A percentile compares a stretch with the other conserved stretches of the same genome.
Evolutionary conservation across 2,329 filamentous ascomycete species (phyloP).

Genomic region (Colletotrichum sidae): DNA sequence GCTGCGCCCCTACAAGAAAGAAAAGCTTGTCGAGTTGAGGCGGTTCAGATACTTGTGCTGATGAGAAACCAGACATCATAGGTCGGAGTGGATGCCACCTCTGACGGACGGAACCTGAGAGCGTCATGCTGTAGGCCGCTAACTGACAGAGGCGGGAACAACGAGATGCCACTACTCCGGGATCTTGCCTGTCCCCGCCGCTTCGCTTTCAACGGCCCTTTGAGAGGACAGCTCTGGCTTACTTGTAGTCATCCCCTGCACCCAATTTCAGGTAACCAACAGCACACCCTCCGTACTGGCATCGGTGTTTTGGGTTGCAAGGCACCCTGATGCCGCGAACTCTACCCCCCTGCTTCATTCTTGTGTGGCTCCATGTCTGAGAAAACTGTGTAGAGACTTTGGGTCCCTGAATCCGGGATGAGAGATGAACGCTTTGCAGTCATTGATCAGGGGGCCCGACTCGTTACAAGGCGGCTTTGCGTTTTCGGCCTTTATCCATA

Average conservation of each 20-base stretch:
- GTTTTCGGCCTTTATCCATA: background rate
- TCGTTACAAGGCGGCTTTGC: background rate
- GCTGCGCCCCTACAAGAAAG: background rate
- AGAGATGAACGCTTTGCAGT: background rate
- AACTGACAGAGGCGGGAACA: constrained; percentile 5
- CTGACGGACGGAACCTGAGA: background rate
- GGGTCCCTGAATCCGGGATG: background rate
- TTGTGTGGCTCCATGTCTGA: constrained; percentile 11
- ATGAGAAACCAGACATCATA: constrained; percentile 6
- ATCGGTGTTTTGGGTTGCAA: background rate
- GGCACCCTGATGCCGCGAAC: background rate
- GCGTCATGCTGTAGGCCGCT: constrained; percentile 14
- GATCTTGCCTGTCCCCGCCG: constrained; percentile 15
- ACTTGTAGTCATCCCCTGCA: too few species aligned
- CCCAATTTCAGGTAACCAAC: too few species aligned
- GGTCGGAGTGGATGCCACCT: constrained; percentile 8
- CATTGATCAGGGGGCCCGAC: background rate
- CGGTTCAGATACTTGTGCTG: background rate
- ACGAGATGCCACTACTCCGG: background rate
- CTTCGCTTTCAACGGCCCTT: background rate
- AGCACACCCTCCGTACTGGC: background rate
- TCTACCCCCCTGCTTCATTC: constrained; percentile 7
- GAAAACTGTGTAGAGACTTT: constrained; percentile 21
- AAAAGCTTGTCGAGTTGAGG: constrained; percentile 16
- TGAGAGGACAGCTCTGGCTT: too few species aligned